Evolutionary conservation across 2,329 filamentous ascomycete species (phyloP).

Genomic region (Fusarium sp.): DNA sequence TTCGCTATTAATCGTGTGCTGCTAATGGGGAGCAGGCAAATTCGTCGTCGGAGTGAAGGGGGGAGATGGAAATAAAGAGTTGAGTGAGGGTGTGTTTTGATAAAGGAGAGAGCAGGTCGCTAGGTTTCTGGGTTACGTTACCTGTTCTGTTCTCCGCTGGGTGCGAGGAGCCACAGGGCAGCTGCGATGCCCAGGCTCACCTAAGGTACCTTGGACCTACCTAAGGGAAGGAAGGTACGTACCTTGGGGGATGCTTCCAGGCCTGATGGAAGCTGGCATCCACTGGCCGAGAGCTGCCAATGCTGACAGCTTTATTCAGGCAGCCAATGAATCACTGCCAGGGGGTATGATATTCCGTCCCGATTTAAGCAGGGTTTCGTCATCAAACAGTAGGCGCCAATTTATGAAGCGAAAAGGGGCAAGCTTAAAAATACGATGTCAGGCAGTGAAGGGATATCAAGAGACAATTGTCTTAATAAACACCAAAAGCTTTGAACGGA

Average conservation of each 20-base stretch:
- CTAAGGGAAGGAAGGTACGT: slow-evolving; percentile 27
- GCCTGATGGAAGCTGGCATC: slow-evolving; percentile 12
- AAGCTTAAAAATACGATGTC: slow-evolving; percentile 11
- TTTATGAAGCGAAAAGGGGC: slow-evolving; percentile 33
- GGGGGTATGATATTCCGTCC: slow-evolving; percentile 34
- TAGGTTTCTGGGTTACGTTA: slow-evolving; percentile 47
- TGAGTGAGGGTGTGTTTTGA: slow-evolving; percentile 40
- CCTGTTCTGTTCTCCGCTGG: slow-evolving; percentile 49
- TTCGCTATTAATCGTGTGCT: slow-evolving; percentile 40
- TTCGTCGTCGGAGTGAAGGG: slow-evolving; percentile 39
- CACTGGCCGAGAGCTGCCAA: slow-evolving; percentile 13
- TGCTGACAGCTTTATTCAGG: slow-evolving; percentile 32
- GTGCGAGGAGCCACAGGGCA: slow-evolving; percentile 28
- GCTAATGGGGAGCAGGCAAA: slow-evolving; percentile 44
- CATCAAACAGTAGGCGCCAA: slow-evolving; percentile 24
- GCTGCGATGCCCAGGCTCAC: slow-evolving; percentile 22
- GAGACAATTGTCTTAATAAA: background rate
- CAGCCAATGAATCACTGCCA: slow-evolving; percentile 12
- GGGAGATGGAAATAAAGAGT: slow-evolving; percentile 35
- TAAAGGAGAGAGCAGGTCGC: slow-evolving; percentile 45
- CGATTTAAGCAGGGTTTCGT: slow-evolving; percentile 34
- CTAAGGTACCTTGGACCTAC: background rate
- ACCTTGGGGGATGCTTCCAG: slow-evolving; percentile 8
- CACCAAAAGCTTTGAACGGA: background rate
- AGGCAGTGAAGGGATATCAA: background rate